Evolutionary conservation across 768 basidiomycete species (phyloP), one percentile per base, ranked within the genome.

Genomic region (Strobilomyces echinocephalus): DNA sequence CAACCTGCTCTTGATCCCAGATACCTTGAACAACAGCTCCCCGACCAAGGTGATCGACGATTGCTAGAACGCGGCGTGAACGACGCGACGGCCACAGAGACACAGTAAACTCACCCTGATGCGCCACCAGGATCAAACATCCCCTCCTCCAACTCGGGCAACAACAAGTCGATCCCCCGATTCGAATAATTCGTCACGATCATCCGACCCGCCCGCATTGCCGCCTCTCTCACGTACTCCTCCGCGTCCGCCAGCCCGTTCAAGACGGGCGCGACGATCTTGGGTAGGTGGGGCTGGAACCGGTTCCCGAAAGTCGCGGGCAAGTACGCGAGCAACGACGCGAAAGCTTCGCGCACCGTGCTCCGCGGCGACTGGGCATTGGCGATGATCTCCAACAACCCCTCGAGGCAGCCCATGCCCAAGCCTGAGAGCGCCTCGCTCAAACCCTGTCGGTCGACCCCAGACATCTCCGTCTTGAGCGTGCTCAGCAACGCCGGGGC

Each of bases 171-270:
- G 53, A 98, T 91, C 5, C 95, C 95, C 66, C 84, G 90, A 64
- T 62, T 82, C 11, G 94, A 88, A 74, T 98, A 97, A 68, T 95
- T 97, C 54, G 84, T 87, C 59, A 99, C 90, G 59, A 98, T 87
- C 93, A 98, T 98, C 58, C 97, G 79, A 53, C 95, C 95, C n/a
- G 95, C 95, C 34, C 91, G 83, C 94, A 98, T 97, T 5, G 95
- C 94, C 11, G 95, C 95, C 58, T 98, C 95, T 21, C 95, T 80
- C 10, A 98, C 97, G 64, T 88, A 92, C 73, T 97, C 97, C 61
- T 97, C 95, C 8, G 84, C 76, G 63, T 98, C 95, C 0, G 95
- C 87, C 35, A 99, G 74, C 57, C 97, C 97, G 43, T 83, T 83
- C 33, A 98, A 77, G 58, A 99, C 95, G 0, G 95, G 95, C 10